These are phyloP conservation scores for Hypoxylon fuscum DNA, from an alignment of 495 filamentous ascomycete species.

Conservation along the genomic window DNA sequence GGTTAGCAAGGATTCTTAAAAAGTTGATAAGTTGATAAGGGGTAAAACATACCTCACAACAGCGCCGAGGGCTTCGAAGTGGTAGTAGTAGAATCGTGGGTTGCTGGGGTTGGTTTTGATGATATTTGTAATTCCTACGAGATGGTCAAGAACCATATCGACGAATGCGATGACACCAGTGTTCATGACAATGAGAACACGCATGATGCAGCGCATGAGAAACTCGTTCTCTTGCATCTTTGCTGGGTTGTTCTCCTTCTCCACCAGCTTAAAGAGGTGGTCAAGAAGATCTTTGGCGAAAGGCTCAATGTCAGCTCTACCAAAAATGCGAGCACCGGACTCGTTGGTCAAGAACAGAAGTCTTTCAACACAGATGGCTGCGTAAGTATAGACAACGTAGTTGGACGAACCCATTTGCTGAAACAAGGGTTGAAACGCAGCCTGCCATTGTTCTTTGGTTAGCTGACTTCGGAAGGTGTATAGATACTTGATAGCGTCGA, in stretches of 20 bases:
- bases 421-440: conserved; percentile 87
- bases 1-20: conserved; percentile 23
- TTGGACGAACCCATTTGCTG: conserved; percentile 86
- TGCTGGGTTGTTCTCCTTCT: conserved; percentile 78
- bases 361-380: conserved; percentile 92
- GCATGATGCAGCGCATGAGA: conserved; percentile 97
- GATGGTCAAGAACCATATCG: conserved; percentile 76
- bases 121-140: conserved; percentile 85
- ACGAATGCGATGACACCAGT: conserved; percentile 75
- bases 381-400: conserved; percentile 97
- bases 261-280: conserved; percentile 91
- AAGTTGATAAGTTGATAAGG: background rate
- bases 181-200: conserved; percentile 90
- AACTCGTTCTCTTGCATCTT: conserved; percentile 99
- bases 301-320: conserved; percentile 73
- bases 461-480: conserved; percentile 93
- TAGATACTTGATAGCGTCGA: conserved; percentile 96
- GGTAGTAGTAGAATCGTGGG: conserved; percentile 97
- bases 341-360: conserved; percentile 81
- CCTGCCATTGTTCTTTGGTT: conserved; percentile 85
- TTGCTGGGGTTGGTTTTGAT: conserved; percentile 96
- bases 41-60: conserved; percentile 71
- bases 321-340: conserved; percentile 76
- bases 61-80: conserved; percentile 96
- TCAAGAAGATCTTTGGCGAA: conserved; percentile 86